Conservation (phyloP, 768 basidiomycete species). For the Kwoniella bestiolae region DNA sequence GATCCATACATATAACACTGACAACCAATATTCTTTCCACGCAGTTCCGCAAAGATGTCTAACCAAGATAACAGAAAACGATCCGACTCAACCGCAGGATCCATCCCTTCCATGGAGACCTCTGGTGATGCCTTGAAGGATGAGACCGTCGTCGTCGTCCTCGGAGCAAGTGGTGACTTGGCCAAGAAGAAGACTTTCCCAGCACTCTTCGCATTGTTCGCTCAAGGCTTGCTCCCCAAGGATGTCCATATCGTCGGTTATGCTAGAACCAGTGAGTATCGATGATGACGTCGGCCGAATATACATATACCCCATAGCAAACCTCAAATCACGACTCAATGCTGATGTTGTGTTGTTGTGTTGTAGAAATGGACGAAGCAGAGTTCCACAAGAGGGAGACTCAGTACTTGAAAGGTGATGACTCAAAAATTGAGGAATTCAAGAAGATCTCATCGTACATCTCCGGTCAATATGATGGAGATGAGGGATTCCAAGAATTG, state of each 20-base stretch:
- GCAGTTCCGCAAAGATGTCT: slow-evolving; percentile 3
- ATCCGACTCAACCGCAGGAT: slow-evolving; percentile 60
- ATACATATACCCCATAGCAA: background rate
- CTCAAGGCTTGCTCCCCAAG: slow-evolving; percentile 75
- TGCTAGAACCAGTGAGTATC: slow-evolving; percentile 72
- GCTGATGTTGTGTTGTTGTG: background rate
- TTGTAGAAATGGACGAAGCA: slow-evolving; percentile 53
- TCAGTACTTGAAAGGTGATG: slow-evolving; percentile 77
- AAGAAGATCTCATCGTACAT: slow-evolving; percentile 79
- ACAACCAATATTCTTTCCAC: background rate
- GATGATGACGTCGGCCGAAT: slow-evolving; percentile 21
- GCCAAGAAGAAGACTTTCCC: slow-evolving; percentile 99
- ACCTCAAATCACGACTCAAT: background rate
- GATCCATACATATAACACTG: no score
- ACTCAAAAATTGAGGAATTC: slow-evolving; percentile 79
- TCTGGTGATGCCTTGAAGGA: slow-evolving; percentile 73
- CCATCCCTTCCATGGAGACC: slow-evolving; percentile 88
- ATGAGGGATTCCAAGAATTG: slow-evolving; percentile 74
- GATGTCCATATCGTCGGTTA: slow-evolving; percentile 92
- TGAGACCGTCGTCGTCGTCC: slow-evolving; percentile 87
- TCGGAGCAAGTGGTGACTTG: slow-evolving; percentile 94
- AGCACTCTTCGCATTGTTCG: slow-evolving; percentile 87
- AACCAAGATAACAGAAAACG: slow-evolving; percentile 7
- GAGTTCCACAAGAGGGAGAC: slow-evolving; percentile 85
- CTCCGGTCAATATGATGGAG: slow-evolving; percentile 85